Percentiles rank a stretch among this genome's conserved stretches.
Evolutionary conservation across 164 flowering plant species (phyloP).

Genomic region (Cinnamomum chago): DNA sequence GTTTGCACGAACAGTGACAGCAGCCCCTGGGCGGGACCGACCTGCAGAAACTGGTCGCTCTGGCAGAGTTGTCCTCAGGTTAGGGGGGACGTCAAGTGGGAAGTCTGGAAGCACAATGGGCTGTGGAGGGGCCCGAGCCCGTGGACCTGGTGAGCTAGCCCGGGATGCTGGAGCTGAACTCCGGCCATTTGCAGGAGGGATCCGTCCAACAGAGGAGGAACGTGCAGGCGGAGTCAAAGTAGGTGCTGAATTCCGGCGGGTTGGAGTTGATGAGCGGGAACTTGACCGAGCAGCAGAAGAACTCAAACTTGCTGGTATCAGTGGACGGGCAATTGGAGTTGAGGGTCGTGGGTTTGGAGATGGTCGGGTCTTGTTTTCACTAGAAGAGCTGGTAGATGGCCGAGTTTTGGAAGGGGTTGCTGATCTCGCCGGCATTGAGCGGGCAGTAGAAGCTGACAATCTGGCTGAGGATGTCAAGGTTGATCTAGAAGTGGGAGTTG

Average conservation of each 20-base stretch:
- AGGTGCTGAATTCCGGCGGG: slow-evolving; percentile 54
- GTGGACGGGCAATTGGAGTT: slow-evolving; percentile 73
- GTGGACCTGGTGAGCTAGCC: slow-evolving; percentile 76
- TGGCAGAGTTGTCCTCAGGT: slow-evolving; percentile 82
- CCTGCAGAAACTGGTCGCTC: slow-evolving; percentile 90
- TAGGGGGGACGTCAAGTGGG: slow-evolving; percentile 87
- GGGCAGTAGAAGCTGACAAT: slow-evolving; percentile 63
- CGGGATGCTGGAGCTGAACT: slow-evolving; percentile 50
- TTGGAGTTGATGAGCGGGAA: slow-evolving; percentile 88
- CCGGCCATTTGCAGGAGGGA: slow-evolving; percentile 44
- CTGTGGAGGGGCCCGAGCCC: slow-evolving; percentile 50
- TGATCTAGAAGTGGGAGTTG: slow-evolving; percentile 69
- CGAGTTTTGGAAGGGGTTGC: slow-evolving; percentile 76
- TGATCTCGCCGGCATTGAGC: slow-evolving; percentile 52
- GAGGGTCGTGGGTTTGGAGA: slow-evolving; percentile 71
- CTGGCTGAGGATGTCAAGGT: slow-evolving; percentile 44
- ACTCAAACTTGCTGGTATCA: slow-evolving; percentile 45
- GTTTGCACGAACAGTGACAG: slow-evolving; percentile 40
- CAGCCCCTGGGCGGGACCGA: slow-evolving; percentile 70
- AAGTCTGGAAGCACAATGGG: slow-evolving; percentile 79
- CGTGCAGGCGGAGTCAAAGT: slow-evolving; percentile 37
- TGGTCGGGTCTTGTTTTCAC: slow-evolving; percentile 43
- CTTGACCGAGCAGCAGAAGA: slow-evolving; percentile 41
- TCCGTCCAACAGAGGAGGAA: slow-evolving; percentile 54
- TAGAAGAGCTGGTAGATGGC: slow-evolving; percentile 39